Conservation (phyloP, 2,329 filamentous ascomycete genomes). For the Rachicladosporium sp. region DNA sequence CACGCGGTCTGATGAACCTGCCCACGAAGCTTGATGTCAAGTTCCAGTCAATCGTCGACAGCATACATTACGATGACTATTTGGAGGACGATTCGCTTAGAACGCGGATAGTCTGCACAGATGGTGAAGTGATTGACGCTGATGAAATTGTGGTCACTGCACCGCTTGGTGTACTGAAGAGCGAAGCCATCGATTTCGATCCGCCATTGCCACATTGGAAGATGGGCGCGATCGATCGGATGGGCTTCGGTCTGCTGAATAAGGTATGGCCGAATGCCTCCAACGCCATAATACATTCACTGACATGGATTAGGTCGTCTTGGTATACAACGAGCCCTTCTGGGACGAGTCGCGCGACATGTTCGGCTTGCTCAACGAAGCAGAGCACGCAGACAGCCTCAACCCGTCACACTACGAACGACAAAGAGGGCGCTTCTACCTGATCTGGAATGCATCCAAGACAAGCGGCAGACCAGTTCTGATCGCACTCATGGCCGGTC, state of each 20-base stretch:
- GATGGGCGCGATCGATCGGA: conserved; percentile 59
- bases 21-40: conserved; percentile 67
- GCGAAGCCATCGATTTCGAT: conserved; percentile 70
- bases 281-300: conserved; percentile 2
- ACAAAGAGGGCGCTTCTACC: conserved; percentile 81
- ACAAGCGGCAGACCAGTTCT: conserved; percentile 77
- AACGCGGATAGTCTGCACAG: conserved; percentile 59
- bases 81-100: conserved; percentile 26
- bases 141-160: conserved; percentile 85
- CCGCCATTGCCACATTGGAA: conserved; percentile 83
- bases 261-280: conserved; percentile 44
- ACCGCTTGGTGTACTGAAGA: conserved; percentile 82
- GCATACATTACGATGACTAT: conserved; percentile 48
- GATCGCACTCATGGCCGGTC: conserved; percentile 88
- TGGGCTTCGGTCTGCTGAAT: conserved; percentile 90
- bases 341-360: conserved; percentile 88
- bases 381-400: conserved; percentile 56
- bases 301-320: conserved; percentile 43
- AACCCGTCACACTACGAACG: conserved; percentile 66
- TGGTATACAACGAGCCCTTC: conserved; percentile 80
- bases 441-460: conserved; percentile 93
- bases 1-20: conserved; percentile 69
- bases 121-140: conserved; percentile 66
- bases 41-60: conserved; percentile 59
- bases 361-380: conserved; percentile 77